Base-by-base conservation (phyloP, 2,329 filamentous ascomycete species). In the Passalora sequoiae region DNA sequence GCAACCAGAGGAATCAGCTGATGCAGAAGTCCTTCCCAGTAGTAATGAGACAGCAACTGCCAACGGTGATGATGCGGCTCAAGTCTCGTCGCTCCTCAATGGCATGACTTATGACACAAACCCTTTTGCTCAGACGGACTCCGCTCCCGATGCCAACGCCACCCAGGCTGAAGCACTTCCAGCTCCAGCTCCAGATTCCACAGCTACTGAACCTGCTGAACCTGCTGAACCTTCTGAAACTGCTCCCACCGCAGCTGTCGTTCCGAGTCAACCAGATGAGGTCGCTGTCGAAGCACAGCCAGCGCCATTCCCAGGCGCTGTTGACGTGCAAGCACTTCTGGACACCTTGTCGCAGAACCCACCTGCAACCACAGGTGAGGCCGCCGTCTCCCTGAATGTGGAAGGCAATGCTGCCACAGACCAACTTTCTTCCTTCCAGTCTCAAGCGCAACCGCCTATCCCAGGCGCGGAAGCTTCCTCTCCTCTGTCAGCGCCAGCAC, bases 261-360 rank as follows among this genome's bases (percentile, higher is more conserved):
- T 29, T 13, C 38, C 33, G 42, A 37, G 21, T 42, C 53, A 57
- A 39, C 54, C 64, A 15, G 53, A 35, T 54, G 53, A 49, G 46
- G 32, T 44, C 28, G 31, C 37, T 6, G 10, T 35, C 10, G 44
- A 33, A 22, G 44, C 39, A 24, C 46, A 48, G 28, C 30, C 43
- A 15, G 43, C 43, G 41, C 43, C 47, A 24, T 15, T 40, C 19
- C 47, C 43, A 25, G 56, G 58, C 58, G 61, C 60, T 57, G 61
- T 72, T 59, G 65, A 72, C 57, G 66, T 70, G 44, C 69, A 72
- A 63, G 64, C 68, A 40, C 56, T 73, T 47, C 61, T 73, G 58
- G 66, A 70, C 53, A 68, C 65, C 43, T 59, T 73, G 21, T 36
- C 33, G 33, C 49, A 59, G 28, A 47, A 50, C 47, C 61, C 63